Evolutionary conservation across 179 eudicot species (phyloP), one percentile per base, ranked within the genome.

Genomic region (Pouteria campechiana): DNA sequence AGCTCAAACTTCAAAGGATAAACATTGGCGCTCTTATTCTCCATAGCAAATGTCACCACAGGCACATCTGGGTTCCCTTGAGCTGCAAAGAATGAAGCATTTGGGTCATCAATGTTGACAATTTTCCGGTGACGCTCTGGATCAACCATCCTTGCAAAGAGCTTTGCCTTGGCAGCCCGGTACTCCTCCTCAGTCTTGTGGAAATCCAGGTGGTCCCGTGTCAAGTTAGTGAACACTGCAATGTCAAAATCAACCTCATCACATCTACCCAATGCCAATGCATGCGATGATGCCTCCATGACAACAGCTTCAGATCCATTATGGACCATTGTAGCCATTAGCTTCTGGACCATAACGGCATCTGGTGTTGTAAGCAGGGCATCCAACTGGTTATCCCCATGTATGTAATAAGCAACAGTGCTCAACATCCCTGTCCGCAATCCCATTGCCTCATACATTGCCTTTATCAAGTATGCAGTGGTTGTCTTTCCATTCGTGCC

Each of bases 301-400:
- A 87, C 96, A 44, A 87, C 68, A 2, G 98, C 90, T 54, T 90
- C 96, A 24, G 92, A 78, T 46, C 98, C 98, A 48, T 90, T 90
- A 37, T 80, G 84, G 44, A 76, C 71, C 98, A 90, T 86, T 46
- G 70, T 90, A 2, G 96, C 98, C 94, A 90, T 73, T 63, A 83
- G 54, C 66, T 87, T 90, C 72, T 90, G 98, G 52, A 79, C 70
- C 52, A 59, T 43, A 63, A 90, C 88, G 48, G 78, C 71, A 73
- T 90, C 96, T 1, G 78, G 75, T 22, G 65, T 63, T 4, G 44
- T 64, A 15, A 56, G 57, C 15, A 73, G 67, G 1, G 67, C 46
- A 3, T 90, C 96, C 75, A 90, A 63, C 52, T 66, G 75, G 56
- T 76, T 86, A 57, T 87, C 88, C 33, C 98, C 96, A 47, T 90